Evolutionary conservation across 768 basidiomycete species (phyloP), one percentile per base, ranked within the genome.

Genomic region (Sporobolomyces pararoseus): DNA sequence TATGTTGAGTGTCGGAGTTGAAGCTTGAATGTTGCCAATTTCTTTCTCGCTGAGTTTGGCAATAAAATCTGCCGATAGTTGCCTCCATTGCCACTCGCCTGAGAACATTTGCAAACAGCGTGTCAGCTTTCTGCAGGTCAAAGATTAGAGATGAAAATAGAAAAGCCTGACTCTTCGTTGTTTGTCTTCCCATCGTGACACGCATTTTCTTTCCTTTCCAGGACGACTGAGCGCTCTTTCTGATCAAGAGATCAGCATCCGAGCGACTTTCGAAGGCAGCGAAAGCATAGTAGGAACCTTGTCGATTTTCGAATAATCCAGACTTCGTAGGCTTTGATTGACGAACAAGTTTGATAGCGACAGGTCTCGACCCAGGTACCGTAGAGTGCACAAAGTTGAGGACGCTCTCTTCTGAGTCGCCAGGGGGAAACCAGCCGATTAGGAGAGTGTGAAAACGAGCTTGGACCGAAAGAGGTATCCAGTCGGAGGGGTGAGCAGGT

Each of bases 271-370:
- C 27, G 42, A 46, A 59, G n/a, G 42, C 39, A 16, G 55, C 55
- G 23, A 57, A 57, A 7, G 55, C 55, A 17, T 37, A 57, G 55
- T 9, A 25, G 35, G 23, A 37, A 7, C 63, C 34, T 34, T 31
- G 0, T 5, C 32, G 31, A 17, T 13, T n/a, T 16, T n/a, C 49
- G 29, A 29, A 16, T 19, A 27, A 23, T 46, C n/a, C 6, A 37
- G 49, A 16, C 51, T 57, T 44, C 53, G 42, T 47, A n/a, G 27
- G 10, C 39, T 58, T 39, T 0, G 13, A 13, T 49, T 52, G 49
- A 23, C 23, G 13, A 2, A 4, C 21, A 17, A 53, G 34, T 50
- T 69, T 69, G 68, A 69, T 59, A 23, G 37, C 68, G 31, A 52
- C 25, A 10, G 68, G 55, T 21, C 2, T 0, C n/a, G 31, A 4